Evolutionary conservation across 768 basidiomycete species (phyloP), one percentile per base, ranked within the genome.

Genomic region (Pseudohyphozyma bogoriensis): DNA sequence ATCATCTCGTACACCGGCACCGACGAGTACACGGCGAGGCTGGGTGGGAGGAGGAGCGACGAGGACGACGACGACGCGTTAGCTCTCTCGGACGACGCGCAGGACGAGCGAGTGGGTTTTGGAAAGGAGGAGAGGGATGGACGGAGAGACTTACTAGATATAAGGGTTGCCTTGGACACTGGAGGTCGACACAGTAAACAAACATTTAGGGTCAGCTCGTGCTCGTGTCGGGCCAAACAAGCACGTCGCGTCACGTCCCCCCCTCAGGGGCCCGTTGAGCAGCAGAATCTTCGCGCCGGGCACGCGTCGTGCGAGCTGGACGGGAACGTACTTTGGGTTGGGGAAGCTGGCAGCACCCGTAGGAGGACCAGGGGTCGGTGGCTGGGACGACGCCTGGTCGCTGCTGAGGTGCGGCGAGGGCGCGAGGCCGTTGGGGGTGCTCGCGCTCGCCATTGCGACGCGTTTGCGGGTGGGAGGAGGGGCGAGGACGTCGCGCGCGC

Each of bases 11-110:
- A 71, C 18, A 71, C 70, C 16, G 70, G 67, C 1, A 71, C 68
- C 33, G 63, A 68, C 18, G 67, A 68, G 58, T 71, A 71, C 37
- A 69, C 68, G n/a, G 70, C 70, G 82, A 66, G 61, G 49, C 63
- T 64, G 52, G 36, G 46, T 3, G 35, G 8, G 11, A n/a, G 12
- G 33, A 22, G 42, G 42, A 20, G 42, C 42, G 42, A 22, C 22
- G 42, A 20, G 1, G 36, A 31, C n/a, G 24, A 32, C 10, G n/a
- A 55, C 52, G 42, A 52, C 36, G 35, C 3, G 22, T 44, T n/a
- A 24, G 42, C 7, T 16, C 15, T 3, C 42, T 44, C 3, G 20
- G 20, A 24, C 4, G 7, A 24, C 29, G 44, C 18, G 1, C n/a
- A n/a, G n/a, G n/a, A n/a, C n/a, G n/a, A n/a, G n/a, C 2, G 16